These are phyloP conservation scores for Coemansia sp. DNA, from an alignment of 192 early-diverging fungal species.

Conservation along the genomic window DNA sequence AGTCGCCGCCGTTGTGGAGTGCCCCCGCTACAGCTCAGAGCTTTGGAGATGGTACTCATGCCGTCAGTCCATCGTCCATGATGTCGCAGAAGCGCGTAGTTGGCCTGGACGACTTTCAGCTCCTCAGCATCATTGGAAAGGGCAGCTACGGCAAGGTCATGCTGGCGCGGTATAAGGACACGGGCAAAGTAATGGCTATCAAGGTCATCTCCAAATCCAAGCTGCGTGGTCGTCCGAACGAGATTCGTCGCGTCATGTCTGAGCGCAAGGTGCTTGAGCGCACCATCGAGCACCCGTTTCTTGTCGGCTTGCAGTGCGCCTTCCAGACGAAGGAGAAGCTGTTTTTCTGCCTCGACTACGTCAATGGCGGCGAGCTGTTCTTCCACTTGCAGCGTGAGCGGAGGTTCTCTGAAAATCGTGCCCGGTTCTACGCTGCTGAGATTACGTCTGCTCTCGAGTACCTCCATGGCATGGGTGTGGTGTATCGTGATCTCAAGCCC, in stretches of 20 bases:
- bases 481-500: slow-evolving; percentile 78
- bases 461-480: slow-evolving; percentile 88
- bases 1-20: slow-evolving; percentile 16
- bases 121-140: slow-evolving; percentile 74
- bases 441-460: slow-evolving; percentile 64
- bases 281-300: slow-evolving; percentile 59
- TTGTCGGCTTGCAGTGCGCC: slow-evolving; percentile 68
- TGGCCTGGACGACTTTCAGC: slow-evolving; percentile 61
- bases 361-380: slow-evolving; percentile 76
- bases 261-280: slow-evolving; percentile 63
- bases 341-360: slow-evolving; percentile 73
- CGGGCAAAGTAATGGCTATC: slow-evolving; percentile 64
- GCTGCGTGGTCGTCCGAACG: slow-evolving; percentile 61
- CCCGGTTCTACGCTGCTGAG: slow-evolving; percentile 61
- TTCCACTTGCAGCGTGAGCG: slow-evolving; percentile 70
- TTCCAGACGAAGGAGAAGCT: slow-evolving; percentile 75
- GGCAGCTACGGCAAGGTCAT: slow-evolving; percentile 76
- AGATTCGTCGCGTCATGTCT: slow-evolving; percentile 62
- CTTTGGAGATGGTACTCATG: slow-evolving; percentile 11
- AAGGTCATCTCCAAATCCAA: slow-evolving; percentile 72
- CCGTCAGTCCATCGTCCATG: slow-evolving; percentile 1
- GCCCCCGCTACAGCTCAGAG: slow-evolving; percentile 16
- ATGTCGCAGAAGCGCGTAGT: slow-evolving; percentile 21
- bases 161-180: slow-evolving; percentile 73
- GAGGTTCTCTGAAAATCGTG: slow-evolving; percentile 60